Evolutionary conservation across 257 asterid genomes (phyloP), one percentile per base, ranked within the genome.

Genomic region (Capsicum rhomboideum): DNA sequence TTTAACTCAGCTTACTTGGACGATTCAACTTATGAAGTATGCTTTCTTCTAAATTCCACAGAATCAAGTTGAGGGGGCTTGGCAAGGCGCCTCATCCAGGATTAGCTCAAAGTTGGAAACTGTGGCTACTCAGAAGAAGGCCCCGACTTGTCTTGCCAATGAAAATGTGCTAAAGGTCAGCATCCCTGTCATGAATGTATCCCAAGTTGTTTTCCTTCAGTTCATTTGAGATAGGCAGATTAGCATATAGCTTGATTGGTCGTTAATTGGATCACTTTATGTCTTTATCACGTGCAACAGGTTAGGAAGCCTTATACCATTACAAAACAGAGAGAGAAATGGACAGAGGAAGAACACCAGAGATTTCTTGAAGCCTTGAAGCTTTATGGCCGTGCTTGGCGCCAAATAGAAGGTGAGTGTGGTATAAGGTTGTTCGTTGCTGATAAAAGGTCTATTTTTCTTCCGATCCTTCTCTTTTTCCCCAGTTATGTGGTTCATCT

Each of bases 321-420:
- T 31, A 90, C 94, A 2, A 95, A 95, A 85, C 97, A 93, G 86
- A 87, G 98, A 87, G 97, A 95, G 37, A 90, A 92, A 87, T 95
- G 99, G 99, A 92, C 93, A 2, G 94, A 92, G 87, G 97, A 94
- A 64, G 99, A 95, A 83, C 99, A 95, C 82, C 89, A 87, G 26
- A 90, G 92, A 89, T 95, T 95, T 85, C 84, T 95, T 54, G 97
- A 95, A 85, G 98, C 99, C 71, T 82, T 95, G 72, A 91, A 91
- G 91, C 78, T 95, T 6, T 90, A 94, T 79, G 99, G 98, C 26
- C 99, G 99, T 82, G 94, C 94, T 74, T 95, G 99, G 99, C 93
- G 94, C 74, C 95, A 90, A 81, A 95, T 94, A 68, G 94, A 95
- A 93, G 98, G 99, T 95, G 87, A 71, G 90, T 88, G 16, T 78